A percentile compares a stretch with the other conserved stretches of the same genome.
Evolutionary conservation across 2,329 filamentous ascomycete genomes (phyloP).

Genomic region (Parastagonospora avenae): DNA sequence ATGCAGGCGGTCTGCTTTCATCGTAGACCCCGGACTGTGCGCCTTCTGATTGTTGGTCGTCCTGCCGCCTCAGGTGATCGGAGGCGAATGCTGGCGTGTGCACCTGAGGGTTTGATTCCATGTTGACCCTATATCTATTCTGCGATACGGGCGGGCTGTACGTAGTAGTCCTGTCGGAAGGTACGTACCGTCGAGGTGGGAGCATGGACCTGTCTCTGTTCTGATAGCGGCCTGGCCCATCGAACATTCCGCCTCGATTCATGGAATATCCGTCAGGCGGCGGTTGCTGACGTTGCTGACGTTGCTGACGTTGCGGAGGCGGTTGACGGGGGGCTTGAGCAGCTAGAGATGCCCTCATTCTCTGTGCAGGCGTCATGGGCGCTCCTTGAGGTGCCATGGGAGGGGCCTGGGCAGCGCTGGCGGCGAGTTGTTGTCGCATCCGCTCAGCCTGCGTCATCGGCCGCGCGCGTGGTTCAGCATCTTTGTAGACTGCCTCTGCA

Average conservation of each 20-base stretch:
- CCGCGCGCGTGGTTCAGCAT: slow-evolving; percentile 19
- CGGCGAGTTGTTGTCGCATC: slow-evolving; percentile 32
- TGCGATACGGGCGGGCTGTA: slow-evolving; percentile 2
- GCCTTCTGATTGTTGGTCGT: slow-evolving; percentile 18
- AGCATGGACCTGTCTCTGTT: slow-evolving; percentile 22
- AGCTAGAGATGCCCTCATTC: slow-evolving; percentile 16
- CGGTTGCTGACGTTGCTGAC: slow-evolving; percentile 4
- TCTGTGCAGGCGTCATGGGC: slow-evolving; percentile 22
- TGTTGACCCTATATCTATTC: slow-evolving; percentile 36
- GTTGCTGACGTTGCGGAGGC: slow-evolving; percentile 7
- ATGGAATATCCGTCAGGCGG: slow-evolving; percentile 18
- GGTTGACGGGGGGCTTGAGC: slow-evolving; percentile 8
- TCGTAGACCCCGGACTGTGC: slow-evolving; percentile 3
- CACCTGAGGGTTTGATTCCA: slow-evolving; percentile 34
- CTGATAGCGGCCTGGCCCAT: slow-evolving; percentile 23
- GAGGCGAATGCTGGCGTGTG: slow-evolving; percentile 33
- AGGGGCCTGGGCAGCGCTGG: slow-evolving; percentile 18
- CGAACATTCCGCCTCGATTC: slow-evolving; percentile 19
- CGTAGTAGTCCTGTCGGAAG: neutral
- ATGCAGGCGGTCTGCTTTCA: neutral
- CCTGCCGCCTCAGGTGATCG: slow-evolving; percentile 33
- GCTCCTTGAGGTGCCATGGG: slow-evolving; percentile 16
- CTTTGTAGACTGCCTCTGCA: slow-evolving; percentile 37
- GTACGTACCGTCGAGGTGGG: slow-evolving; percentile 3
- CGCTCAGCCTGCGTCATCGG: slow-evolving; percentile 33